A percentile compares a stretch with the other conserved stretches of the same genome.
Conservation (phyloP, 1,139 yeast species). For the Pneumocystis carinii region DNA sequence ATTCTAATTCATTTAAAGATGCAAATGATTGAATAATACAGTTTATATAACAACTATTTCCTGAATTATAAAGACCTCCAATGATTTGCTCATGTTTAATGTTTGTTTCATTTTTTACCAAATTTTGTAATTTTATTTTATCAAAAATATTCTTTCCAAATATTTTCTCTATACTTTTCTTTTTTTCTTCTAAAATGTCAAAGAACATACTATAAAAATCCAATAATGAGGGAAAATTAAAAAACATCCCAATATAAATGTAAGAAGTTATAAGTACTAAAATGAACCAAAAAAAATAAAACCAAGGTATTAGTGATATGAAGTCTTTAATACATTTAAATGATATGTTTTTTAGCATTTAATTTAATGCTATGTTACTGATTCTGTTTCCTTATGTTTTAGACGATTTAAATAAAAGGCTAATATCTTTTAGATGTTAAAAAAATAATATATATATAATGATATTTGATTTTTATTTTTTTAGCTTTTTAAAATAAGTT, state of each 20-base stretch:
- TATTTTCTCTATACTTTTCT: neutral
- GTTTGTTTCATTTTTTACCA: neutral
- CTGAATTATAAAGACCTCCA: neutral
- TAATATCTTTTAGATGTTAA: too few relatives aligned
- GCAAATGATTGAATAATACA: neutral
- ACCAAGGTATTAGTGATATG: neutral
- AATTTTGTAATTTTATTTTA: neutral
- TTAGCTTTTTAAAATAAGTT: neutral
- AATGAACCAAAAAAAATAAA: neutral
- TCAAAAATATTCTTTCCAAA: neutral
- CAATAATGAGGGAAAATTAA: neutral
- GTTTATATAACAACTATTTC: neutral
- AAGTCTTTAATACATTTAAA: neutral
- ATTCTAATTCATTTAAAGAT: neutral
- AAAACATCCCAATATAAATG: neutral
- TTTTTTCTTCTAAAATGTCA: neutral
- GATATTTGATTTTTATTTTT: neutral
- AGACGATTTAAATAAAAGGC: neutral
- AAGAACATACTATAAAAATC: neutral
- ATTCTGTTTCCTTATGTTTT: neutral
- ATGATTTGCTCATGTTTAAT: neutral
- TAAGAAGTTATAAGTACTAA: neutral
- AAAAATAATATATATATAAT: neutral
- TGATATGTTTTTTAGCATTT: neutral
- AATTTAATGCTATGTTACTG: neutral